phyloP scores from a whole-genome alignment of 257 asterid species.

The Nicotiana undulata region DNA sequence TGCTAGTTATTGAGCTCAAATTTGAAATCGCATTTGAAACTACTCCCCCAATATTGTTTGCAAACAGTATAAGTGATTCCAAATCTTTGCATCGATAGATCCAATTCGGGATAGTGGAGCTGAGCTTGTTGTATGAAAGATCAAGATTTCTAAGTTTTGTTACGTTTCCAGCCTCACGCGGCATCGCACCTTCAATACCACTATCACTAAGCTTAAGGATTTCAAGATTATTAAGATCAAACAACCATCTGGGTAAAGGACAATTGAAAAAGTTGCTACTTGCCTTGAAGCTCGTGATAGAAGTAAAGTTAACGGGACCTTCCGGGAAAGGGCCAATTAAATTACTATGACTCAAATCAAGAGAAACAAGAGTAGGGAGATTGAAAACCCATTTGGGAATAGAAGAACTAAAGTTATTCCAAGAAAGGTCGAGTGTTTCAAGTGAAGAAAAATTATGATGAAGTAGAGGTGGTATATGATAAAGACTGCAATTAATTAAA shows the following conservation, averaged over 20 bases:
- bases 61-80: background rate
- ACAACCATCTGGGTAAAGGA: background rate
- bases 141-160: conserved; percentile 17
- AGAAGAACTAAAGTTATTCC: background rate
- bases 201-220: background rate
- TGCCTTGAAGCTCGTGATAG: background rate
- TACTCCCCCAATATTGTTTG: conserved; percentile 1
- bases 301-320: background rate
- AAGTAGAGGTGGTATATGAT: background rate
- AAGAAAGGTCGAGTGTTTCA: background rate
- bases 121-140: background rate
- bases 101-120: conserved; percentile 26
- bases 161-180: conserved; percentile 7
- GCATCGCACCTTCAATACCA: conserved; percentile 10
- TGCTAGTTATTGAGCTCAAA: conserved; percentile 11
- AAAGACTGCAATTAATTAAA: background rate
- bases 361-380: background rate
- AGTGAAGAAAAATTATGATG: background rate
- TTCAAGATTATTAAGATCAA: background rate
- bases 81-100: conserved; percentile 18
- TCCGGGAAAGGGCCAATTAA: background rate
- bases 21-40: conserved; percentile 18
- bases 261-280: background rate
- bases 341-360: background rate
- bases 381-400: background rate